phyloP scores from a whole-genome alignment of 768 basidiomycete genomes.

The Pluteus cervinus region DNA sequence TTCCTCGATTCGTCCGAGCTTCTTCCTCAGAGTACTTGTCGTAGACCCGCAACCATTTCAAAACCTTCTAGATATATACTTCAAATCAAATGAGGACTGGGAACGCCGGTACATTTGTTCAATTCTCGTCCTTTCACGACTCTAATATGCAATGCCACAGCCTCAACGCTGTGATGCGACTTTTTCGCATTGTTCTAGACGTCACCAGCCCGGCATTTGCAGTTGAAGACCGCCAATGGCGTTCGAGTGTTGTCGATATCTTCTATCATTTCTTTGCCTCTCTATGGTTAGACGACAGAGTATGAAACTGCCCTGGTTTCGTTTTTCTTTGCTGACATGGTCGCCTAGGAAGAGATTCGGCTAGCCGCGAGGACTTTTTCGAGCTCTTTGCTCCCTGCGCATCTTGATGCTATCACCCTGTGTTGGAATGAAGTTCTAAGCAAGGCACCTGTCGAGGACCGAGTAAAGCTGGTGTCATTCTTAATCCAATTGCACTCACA shows the following conservation, averaged over 20 bases:
- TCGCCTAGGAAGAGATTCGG: conserved; percentile 60
- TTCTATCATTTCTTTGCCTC: conserved; percentile 56
- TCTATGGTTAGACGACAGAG: conserved; percentile 60
- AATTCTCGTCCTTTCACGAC: background rate
- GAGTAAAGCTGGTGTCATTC: conserved; percentile 54
- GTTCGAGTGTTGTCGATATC: conserved; percentile 50
- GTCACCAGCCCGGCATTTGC: conserved; percentile 55
- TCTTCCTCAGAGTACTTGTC: conserved; percentile 53
- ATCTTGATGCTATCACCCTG: conserved; percentile 55
- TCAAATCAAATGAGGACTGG: conserved; percentile 34
- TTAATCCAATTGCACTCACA: conserved; percentile 62
- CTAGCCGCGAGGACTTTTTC: conserved; percentile 51
- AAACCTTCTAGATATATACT: conserved; percentile 34
- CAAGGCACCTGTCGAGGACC: conserved; percentile 50
- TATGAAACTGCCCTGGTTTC: conserved; percentile 17
- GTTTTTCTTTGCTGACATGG: conserved; percentile 1
- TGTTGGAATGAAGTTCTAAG: conserved; percentile 64
- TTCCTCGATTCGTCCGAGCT: conserved; percentile 42
- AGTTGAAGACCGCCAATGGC: conserved; percentile 65
- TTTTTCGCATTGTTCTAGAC: conserved; percentile 65
- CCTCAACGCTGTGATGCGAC: conserved; percentile 41
- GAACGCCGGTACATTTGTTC: conserved; percentile 40
- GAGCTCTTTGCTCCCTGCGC: conserved; percentile 56
- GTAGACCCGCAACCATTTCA: conserved; percentile 63
- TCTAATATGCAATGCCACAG: conserved; percentile 22